These are phyloP conservation scores for Penicillium simplicissimum DNA, from an alignment of 495 filamentous ascomycete species.

Conservation along the genomic window DNA sequence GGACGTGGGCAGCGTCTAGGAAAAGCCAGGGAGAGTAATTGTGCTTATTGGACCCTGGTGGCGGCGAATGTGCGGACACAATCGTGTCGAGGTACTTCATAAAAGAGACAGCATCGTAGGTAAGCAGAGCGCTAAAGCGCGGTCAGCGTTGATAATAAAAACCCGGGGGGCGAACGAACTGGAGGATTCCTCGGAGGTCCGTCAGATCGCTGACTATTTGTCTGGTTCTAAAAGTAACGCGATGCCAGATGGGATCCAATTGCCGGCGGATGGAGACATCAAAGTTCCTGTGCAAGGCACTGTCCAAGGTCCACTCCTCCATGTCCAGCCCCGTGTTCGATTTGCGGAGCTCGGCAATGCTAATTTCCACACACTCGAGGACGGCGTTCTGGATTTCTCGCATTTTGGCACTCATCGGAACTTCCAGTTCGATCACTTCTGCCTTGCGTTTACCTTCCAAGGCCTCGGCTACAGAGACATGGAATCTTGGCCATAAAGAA, in stretches of 20 bases:
- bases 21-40: slow-evolving; percentile 96
- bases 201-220: slow-evolving; percentile 90
- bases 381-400: slow-evolving; percentile 89
- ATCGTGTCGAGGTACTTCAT: slow-evolving; percentile 93
- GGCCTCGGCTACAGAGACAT: slow-evolving; percentile 82
- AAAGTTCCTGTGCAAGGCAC: slow-evolving; percentile 89
- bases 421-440: slow-evolving; percentile 94
- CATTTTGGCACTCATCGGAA: slow-evolving; percentile 97
- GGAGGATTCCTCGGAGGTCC: slow-evolving; percentile 81
- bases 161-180: slow-evolving; percentile 45
- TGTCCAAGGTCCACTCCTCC: slow-evolving; percentile 97
- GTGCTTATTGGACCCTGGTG: slow-evolving; percentile 82
- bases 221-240: slow-evolving; percentile 90
- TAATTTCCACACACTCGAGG: slow-evolving; percentile 94
- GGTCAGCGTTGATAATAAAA: slow-evolving; percentile 20
- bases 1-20: slow-evolving; percentile 89
- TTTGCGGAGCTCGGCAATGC: slow-evolving; percentile 89
- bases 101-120: slow-evolving; percentile 89
- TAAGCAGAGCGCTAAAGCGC: slow-evolving; percentile 60
- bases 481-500: slow-evolving; percentile 93
- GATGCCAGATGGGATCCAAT: slow-evolving; percentile 94
- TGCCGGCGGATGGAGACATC: slow-evolving; percentile 87
- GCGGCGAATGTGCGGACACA: slow-evolving; percentile 83
- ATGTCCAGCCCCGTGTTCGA: slow-evolving; percentile 86
- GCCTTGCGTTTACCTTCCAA: slow-evolving; percentile 90